Evolutionary conservation across 805 yeast species (phyloP).

Genomic region (Brettanomyces naardenensis): DNA sequence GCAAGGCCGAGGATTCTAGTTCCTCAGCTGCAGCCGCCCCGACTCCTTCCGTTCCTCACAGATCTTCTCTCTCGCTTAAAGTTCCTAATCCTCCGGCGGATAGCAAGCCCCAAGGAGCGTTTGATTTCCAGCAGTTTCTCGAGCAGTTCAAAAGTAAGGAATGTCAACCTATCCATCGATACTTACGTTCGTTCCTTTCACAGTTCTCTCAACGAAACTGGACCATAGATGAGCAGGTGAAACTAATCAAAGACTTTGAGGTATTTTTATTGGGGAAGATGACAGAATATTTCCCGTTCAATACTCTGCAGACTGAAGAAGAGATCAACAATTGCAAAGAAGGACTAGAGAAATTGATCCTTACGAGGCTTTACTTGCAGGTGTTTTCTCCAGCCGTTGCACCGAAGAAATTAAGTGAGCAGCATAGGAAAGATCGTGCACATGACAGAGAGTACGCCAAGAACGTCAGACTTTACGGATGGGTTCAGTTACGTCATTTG

Average conservation of each 20-base stretch:
- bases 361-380: constrained; percentile 74
- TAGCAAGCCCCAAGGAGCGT: constrained; percentile 30
- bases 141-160: constrained; percentile 59
- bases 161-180: constrained; percentile 86
- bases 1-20: no score
- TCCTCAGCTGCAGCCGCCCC: no score
- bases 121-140: constrained; percentile 81
- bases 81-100: constrained; percentile 24
- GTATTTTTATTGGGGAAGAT: constrained; percentile 60
- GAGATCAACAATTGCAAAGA: constrained; percentile 70
- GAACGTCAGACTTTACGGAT: constrained; percentile 26
- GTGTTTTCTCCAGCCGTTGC: constrained; percentile 69
- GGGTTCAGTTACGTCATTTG: constrained; percentile 69
- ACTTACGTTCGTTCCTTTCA: constrained; percentile 72
- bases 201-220: constrained; percentile 68
- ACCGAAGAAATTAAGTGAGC: constrained; percentile 35
- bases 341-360: constrained; percentile 86
- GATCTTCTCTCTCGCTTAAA: constrained; percentile 1
- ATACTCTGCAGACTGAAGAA: constrained; percentile 42
- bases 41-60: no score
- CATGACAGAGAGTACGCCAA: constrained; percentile 57
- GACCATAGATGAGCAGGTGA: constrained; percentile 70
- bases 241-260: constrained; percentile 71
- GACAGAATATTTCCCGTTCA: constrained; percentile 62
- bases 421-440: constrained; percentile 54